A percentile compares a stretch with the other conserved stretches of the same genome.
phyloP scores from a whole-genome alignment of 1,284 basidiomycete genomes.

The Veloboletus limbatus region DNA sequence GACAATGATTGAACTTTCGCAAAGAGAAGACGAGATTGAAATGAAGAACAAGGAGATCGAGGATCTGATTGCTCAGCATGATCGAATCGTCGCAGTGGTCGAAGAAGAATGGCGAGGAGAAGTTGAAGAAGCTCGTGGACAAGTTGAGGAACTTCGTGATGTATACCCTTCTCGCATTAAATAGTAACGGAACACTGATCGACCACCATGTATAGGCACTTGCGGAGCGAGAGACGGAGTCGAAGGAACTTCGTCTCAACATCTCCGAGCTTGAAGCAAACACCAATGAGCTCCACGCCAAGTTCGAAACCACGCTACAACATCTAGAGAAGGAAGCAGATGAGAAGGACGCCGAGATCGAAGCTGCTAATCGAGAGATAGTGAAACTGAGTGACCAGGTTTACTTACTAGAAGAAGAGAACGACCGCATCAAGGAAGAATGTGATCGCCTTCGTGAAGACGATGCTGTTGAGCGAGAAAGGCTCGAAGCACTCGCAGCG shows the following conservation, averaged over 20 bases:
- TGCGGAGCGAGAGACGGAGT: slow-evolving; percentile 71
- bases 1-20: slow-evolving; percentile 74
- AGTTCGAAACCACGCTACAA: slow-evolving; percentile 69
- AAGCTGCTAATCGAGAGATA: slow-evolving; percentile 66
- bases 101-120: slow-evolving; percentile 79
- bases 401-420: slow-evolving; percentile 57
- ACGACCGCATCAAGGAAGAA: slow-evolving; percentile 51
- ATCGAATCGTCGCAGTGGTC: slow-evolving; percentile 62
- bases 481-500: slow-evolving; percentile 66
- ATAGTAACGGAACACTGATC: slow-evolving; percentile 6
- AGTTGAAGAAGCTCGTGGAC: slow-evolving; percentile 65
- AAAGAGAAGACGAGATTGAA: slow-evolving; percentile 80
- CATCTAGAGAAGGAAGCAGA: slow-evolving; percentile 72
- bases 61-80: slow-evolving; percentile 63
- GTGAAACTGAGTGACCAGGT: slow-evolving; percentile 69
- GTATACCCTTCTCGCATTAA: slow-evolving; percentile 40
- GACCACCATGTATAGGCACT: slow-evolving; percentile 47
- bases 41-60: slow-evolving; percentile 70
- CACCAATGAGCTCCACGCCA: slow-evolving; percentile 64
- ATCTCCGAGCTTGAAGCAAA: slow-evolving; percentile 72
- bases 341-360: slow-evolving; percentile 67
- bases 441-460: slow-evolving; percentile 55
- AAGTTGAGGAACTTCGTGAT: slow-evolving; percentile 75
- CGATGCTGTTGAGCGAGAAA: slow-evolving; percentile 66
- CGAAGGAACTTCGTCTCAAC: slow-evolving; percentile 67